Percentiles rank a stretch among this genome's conserved stretches.
Conservation (phyloP, 305 asterid species). For the Plantago lanceolata region DNA sequence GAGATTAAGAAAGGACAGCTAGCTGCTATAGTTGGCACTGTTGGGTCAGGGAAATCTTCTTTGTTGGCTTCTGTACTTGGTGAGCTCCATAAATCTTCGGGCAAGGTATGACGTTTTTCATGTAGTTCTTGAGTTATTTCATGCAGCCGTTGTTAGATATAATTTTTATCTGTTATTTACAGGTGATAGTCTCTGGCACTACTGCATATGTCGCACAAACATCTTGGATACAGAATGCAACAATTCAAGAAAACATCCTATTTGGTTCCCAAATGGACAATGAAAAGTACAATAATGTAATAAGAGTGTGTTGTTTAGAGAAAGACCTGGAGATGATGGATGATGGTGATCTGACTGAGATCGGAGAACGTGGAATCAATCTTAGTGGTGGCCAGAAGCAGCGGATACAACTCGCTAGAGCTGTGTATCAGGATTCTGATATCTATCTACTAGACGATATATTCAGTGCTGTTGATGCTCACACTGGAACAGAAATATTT, state of each 20-base stretch:
- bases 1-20: conserved; percentile 39
- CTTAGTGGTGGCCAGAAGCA: conserved; percentile 92
- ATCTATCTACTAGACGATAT: conserved; percentile 72
- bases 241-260: conserved; percentile 63
- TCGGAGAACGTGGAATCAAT: conserved; percentile 81
- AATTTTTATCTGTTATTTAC: background rate
- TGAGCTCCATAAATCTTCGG: conserved; percentile 49
- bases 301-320: conserved; percentile 57
- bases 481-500: conserved; percentile 74
- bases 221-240: conserved; percentile 68
- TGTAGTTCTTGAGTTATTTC: background rate
- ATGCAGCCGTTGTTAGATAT: too few relatives aligned
- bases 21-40: conserved; percentile 43
- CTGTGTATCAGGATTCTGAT: conserved; percentile 72
- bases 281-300: conserved; percentile 43
- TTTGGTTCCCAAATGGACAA: conserved; percentile 56
- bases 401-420: conserved; percentile 78
- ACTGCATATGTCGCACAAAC: conserved; percentile 70
- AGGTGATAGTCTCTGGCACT: conserved; percentile 58
- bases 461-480: conserved; percentile 93
- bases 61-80: conserved; percentile 53
- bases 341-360: conserved; percentile 70
- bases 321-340: conserved; percentile 68
- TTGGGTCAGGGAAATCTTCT: conserved; percentile 61
- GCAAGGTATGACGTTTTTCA: conserved; percentile 35